Base-by-base conservation (phyloP, 2,329 filamentous ascomycete species). In the Diaporthe helianthi region DNA sequence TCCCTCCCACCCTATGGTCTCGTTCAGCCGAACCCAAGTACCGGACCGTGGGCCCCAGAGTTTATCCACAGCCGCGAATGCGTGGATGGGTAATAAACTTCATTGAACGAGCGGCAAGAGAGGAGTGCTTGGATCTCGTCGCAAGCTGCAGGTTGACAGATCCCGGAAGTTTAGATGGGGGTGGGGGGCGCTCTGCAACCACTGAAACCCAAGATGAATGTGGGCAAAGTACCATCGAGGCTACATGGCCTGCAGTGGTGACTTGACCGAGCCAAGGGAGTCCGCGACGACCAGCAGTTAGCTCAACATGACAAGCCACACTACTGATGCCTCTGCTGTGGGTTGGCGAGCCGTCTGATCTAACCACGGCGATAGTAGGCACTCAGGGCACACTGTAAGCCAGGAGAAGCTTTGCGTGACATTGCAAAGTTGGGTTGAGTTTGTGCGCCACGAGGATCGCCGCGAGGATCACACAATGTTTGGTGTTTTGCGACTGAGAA, bases 361-460 rank as follows among this genome's bases (percentile, higher is more conserved):
- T 68, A 24, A 10, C 44, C 24, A 19, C 13, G 29, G 10, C 44
- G 52, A 17, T 38, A 10, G 31, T 9, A 19, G 41, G 41, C 17
- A 44, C 36, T 38, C 36, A 19, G 41, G n/a, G 9, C 31, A 36
- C 31, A 24, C 41, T 44, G 41, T 44, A n/a, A 2, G 8, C 41
- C 41, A 44, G 41, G 44, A 47, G 52, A 69, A 65, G 49, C 49
- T 65, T 46, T 65, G 51, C 60, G 67, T 33, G 41, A 61, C 58
- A 61, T 61, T 47, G 29, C 26, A 47, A 47, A 61, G 51, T 41
- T 55, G 51, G 61, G 67, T 49, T 65, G 60, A 53, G 41, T 61
- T 61, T 61, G 55, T 61, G 58, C 58, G 49, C 51, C 44, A 29
- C 33, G 46, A 41, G 52, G 63, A 69, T 69, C 63, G 36, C 51